Evolutionary conservation across 768 basidiomycete genomes (phyloP), one percentile per base, ranked within the genome.

Genomic region (Pisolithus marmoratus): DNA sequence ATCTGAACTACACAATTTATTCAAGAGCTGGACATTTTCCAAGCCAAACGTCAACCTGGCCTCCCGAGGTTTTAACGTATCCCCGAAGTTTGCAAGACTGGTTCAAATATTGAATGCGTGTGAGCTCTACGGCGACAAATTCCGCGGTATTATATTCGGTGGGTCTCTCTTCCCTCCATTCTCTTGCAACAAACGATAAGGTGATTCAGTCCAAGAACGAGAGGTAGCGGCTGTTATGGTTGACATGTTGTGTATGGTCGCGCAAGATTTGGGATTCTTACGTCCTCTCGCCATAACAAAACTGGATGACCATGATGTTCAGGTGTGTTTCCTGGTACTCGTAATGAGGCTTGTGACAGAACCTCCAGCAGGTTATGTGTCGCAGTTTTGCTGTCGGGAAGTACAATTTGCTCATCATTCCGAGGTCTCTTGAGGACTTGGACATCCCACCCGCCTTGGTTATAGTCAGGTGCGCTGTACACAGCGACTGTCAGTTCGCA

Each of bases 141-240:
- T 91, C 60, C 79, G 85, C 42, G 85, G 81, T 15, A 72, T 90
- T 22, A 62, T 85, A 37, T 74, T 82, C 55, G 87, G 89, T 88
- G 58, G 51, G 51, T 19, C 34, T 56, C 38, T 26, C 17, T 12
- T 26, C 8, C 34, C 15, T n/a, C 22, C 22, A 11, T 27, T 47
- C 22, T 37, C 22, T 44, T 12, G 50, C 52, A 58, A 17, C 61
- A 51, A 50, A 50, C 12, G 42, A 46, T 50, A 40, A 47, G 34
- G 31, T 47, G 31, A 31, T 22, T 26, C 36, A 90, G 86, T 87
- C 2, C 76, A 76, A 58, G 73, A 72, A 50, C 67, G 74, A 34
- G 67, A 68, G 34, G 74, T 81, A 40, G 87, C 85, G n/a, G 61
- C 71, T 23, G 73, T 77, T n/a, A 69, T 90, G 55, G 70, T 70